Evolutionary conservation across 2,329 filamentous ascomycete species (phyloP).

Genomic region (Microdochium nivale): DNA sequence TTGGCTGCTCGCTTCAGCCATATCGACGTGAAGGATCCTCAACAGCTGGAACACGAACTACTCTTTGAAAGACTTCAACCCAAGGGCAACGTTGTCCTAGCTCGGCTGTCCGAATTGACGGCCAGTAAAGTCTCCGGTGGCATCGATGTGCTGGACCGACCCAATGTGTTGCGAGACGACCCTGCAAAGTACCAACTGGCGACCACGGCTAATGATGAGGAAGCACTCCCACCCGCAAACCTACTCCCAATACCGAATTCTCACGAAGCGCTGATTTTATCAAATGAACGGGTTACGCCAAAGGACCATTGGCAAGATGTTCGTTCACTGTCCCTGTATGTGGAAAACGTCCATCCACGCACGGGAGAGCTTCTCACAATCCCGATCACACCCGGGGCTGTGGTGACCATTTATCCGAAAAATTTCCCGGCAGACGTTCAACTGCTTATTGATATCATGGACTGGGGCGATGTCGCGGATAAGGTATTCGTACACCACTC

Average conservation of each 20-base stretch:
- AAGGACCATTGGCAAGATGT: slow-evolving; percentile 87
- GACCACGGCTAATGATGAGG: slow-evolving; percentile 3
- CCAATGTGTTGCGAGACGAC: slow-evolving; percentile 26
- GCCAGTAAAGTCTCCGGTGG: slow-evolving; percentile 7
- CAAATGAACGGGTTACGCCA: slow-evolving; percentile 71
- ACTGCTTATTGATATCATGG: slow-evolving; percentile 68
- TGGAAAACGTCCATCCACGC: slow-evolving; percentile 16
- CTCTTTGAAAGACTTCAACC: slow-evolving; percentile 9
- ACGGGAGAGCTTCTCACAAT: slow-evolving; percentile 19
- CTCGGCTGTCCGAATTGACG: slow-evolving; percentile 15
- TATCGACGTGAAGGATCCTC: slow-evolving; percentile 9
- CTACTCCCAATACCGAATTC: slow-evolving; percentile 49
- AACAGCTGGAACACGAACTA: slow-evolving; percentile 11
- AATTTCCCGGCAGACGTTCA: slow-evolving; percentile 80
- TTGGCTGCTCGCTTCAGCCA: slow-evolving; percentile 19
- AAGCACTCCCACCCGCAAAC: slow-evolving; percentile 15
- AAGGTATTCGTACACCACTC: slow-evolving; percentile 38
- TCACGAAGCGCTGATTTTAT: slow-evolving; percentile 46
- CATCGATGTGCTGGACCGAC: slow-evolving; percentile 21
- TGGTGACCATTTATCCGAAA: slow-evolving; percentile 75
- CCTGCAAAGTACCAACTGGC: slow-evolving; percentile 22
- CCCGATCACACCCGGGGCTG: slow-evolving; percentile 62
- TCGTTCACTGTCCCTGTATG: slow-evolving; percentile 60
- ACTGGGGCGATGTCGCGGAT: slow-evolving; percentile 69
- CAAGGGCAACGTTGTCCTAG: slow-evolving; percentile 7